Percentiles rank a stretch among this genome's conserved stretches.
These are phyloP conservation scores for Suillus placidus DNA, from an alignment of 768 basidiomycete genomes.

Conservation along the genomic window DNA sequence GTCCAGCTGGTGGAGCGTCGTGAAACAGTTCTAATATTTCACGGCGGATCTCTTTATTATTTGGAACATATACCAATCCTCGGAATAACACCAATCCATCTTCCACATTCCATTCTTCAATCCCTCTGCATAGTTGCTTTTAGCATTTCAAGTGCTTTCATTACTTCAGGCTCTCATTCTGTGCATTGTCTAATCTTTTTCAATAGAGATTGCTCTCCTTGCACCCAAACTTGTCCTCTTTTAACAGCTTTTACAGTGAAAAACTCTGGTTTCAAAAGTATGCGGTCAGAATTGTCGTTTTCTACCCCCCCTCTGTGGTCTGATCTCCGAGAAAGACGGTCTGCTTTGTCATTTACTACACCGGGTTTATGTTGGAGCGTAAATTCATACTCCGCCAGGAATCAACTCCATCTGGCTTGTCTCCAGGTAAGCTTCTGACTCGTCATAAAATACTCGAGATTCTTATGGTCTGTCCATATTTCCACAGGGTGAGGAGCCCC, in stretches of 20 bases:
- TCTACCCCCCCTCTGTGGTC: neutral
- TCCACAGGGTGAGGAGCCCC: neutral
- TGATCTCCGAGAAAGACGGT: neutral
- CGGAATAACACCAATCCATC: neutral
- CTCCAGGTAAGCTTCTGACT: conserved; percentile 23
- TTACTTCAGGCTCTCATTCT: neutral
- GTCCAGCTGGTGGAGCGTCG: neutral
- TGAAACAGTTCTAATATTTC: neutral
- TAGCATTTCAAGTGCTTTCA: neutral
- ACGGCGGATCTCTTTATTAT: neutral
- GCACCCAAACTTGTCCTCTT: neutral
- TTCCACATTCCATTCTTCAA: neutral
- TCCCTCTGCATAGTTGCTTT: neutral
- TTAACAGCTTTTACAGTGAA: neutral
- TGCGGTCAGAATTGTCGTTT: neutral
- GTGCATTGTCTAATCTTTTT: neutral
- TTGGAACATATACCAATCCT: neutral
- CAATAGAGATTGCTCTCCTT: too few species aligned
- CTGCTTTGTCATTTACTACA: neutral
- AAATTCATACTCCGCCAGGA: neutral
- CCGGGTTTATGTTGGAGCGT: neutral
- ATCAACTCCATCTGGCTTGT: neutral
- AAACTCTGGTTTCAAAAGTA: neutral
- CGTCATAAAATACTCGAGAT: conserved; percentile 40
- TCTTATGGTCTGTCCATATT: conserved; percentile 35